Evolutionary conservation across 345 rosid genomes (phyloP).

Genomic region (Barbarea vulgaris): DNA sequence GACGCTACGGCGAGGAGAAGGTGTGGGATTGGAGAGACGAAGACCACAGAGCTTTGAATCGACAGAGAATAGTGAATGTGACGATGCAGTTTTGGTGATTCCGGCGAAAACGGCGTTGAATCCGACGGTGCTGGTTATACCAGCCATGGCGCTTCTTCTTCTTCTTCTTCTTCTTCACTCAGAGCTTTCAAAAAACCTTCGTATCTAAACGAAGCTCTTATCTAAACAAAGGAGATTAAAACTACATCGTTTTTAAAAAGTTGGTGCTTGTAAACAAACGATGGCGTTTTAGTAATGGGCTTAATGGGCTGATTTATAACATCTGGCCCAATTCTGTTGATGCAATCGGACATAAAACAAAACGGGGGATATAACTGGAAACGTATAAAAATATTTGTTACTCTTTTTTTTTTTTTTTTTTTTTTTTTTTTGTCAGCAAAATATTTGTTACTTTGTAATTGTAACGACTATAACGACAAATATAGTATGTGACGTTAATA

Average conservation of each 20-base stretch:
- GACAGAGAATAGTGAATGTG: slow-evolving; percentile 21
- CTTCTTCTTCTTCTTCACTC: slow-evolving; percentile 14
- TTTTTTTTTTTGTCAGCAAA: too few relatives aligned
- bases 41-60: slow-evolving; percentile 53
- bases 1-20: slow-evolving; percentile 39
- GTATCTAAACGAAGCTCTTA: slow-evolving; percentile 36
- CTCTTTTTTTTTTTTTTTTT: too few relatives aligned
- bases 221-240: not conserved
- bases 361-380: not conserved
- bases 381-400: not conserved
- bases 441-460: too few relatives aligned
- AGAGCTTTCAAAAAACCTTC: not conserved
- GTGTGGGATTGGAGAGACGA: slow-evolving; percentile 43
- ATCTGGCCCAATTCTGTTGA: not conserved
- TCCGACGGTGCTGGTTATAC: slow-evolving; percentile 53
- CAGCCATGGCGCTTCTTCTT: slow-evolving; percentile 63
- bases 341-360: not conserved
- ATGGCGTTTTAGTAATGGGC: not conserved
- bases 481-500: not conserved
- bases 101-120: slow-evolving; percentile 44
- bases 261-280: not conserved
- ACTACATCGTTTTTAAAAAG: not conserved
- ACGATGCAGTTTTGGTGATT: slow-evolving; percentile 4
- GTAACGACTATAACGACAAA: too few relatives aligned
- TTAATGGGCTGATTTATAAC: not conserved